Evolutionary conservation across 139 green algal genomes (phyloP), one percentile per base, ranked within the genome.

Genomic region (Pleodorina starrii): DNA sequence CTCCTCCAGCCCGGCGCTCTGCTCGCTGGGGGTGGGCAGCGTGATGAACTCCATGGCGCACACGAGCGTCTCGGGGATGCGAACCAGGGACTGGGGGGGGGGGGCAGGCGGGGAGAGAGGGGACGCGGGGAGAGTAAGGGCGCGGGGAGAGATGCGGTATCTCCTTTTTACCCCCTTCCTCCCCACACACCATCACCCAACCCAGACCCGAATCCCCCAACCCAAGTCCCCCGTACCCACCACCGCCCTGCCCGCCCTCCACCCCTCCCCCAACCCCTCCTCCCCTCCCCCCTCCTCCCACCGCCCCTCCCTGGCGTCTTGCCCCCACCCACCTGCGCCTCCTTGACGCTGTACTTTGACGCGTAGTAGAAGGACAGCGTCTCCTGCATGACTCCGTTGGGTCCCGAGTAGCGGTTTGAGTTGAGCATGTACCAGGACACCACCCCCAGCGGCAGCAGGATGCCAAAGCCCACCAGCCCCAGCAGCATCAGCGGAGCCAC

Each of bases 31-130:
- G 14, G 88, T 94, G 71, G 73, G 83, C 68, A 93, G 38, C 11
- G 60, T 90, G 72, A 98, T 96, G 91, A 98, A 98, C 93, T 99
- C 97, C 89, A 96, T 94, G n/a, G 97, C 96, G 38, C 91, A 94
- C 40, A 97, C 92, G 43, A 99, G 93, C 6, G 96, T 99, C 71
- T 99, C 97, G 27, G 93, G 94, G 38, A 99, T 95, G 48, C 94
- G 94, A 7, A 92, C 91, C 75, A 99, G 89, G 0, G 92, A 92
- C 95, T 98, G 95, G 12, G 23, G 57, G 3, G 35, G 77, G 48
- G 48, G 71, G n/a, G 66, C 21, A 81, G n/a, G 66, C 21, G 21
- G 54, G n/a, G 35, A 72, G 16, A 50, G 32, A 5, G 44, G 16
- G 66, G 17, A 21, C 16, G 3, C 17, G 36, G 40, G 38, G 11